phyloP scores from a whole-genome alignment of 305 asterid species.

The Fraxinus sp. region DNA sequence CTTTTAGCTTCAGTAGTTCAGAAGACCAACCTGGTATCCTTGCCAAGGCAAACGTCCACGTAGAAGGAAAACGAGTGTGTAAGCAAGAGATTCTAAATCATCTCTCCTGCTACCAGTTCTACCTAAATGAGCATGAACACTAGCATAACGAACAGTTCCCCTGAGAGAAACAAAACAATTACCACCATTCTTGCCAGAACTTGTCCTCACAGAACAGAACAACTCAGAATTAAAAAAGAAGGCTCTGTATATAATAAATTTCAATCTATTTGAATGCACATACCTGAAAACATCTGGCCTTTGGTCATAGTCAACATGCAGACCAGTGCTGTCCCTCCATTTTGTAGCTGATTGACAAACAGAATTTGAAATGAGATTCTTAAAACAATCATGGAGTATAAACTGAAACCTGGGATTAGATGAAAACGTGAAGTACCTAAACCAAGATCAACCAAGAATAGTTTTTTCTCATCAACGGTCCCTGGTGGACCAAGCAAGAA shows the following conservation, averaged over 20 bases:
- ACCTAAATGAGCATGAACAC: slow-evolving; percentile 92
- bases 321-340: slow-evolving; percentile 67
- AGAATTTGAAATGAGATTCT: slow-evolving; percentile 13
- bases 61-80: slow-evolving; percentile 78
- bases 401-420: slow-evolving; percentile 13
- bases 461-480: slow-evolving; percentile 71
- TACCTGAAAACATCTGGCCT: slow-evolving; percentile 87
- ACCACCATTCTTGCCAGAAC: slow-evolving; percentile 5
- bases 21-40: slow-evolving; percentile 70
- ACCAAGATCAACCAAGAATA: slow-evolving; percentile 88
- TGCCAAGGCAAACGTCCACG: slow-evolving; percentile 92
- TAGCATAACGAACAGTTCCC: slow-evolving; percentile 92
- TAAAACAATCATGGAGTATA: slow-evolving; percentile 12
- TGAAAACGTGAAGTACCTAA: slow-evolving; percentile 54
- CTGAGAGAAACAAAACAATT: slow-evolving; percentile 44
- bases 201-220: background rate
- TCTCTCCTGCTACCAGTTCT: slow-evolving; percentile 85
- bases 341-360: slow-evolving; percentile 55
- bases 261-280: slow-evolving; percentile 1
- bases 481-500: slow-evolving; percentile 80
- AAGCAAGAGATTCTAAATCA: slow-evolving; percentile 92
- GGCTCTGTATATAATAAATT: background rate
- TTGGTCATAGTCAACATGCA: slow-evolving; percentile 83
- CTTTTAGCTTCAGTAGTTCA: slow-evolving; percentile 8
- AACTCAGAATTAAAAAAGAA: background rate